phyloP scores from a whole-genome alignment of 2,329 filamentous ascomycete species.

The Arthrinium puccinioides region DNA sequence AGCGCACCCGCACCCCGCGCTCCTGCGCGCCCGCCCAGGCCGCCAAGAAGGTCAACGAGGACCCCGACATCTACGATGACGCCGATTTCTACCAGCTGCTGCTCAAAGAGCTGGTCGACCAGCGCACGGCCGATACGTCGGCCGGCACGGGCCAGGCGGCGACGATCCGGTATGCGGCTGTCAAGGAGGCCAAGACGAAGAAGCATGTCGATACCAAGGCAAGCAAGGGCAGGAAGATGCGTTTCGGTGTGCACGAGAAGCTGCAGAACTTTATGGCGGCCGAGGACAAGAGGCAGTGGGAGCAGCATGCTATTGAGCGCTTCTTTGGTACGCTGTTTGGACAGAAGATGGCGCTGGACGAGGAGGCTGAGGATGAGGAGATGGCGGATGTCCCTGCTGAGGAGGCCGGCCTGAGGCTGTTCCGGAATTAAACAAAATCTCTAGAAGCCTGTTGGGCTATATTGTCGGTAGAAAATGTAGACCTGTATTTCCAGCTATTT shows the following conservation, averaged over 20 bases:
- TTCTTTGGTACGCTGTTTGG: slow-evolving; percentile 73
- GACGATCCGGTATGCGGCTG: slow-evolving; percentile 57
- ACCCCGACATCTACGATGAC: slow-evolving; percentile 75
- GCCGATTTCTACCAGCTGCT: slow-evolving; percentile 91
- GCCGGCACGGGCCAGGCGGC: slow-evolving; percentile 37
- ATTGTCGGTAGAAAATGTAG: no score
- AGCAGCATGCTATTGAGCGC: slow-evolving; percentile 67
- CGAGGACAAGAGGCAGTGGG: slow-evolving; percentile 76
- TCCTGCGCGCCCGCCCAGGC: slow-evolving; percentile 70
- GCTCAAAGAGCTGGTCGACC: slow-evolving; percentile 87
- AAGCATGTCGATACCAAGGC: slow-evolving; percentile 87
- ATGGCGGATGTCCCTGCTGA: slow-evolving; percentile 43
- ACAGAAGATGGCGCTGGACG: slow-evolving; percentile 57
- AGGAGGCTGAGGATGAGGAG: slow-evolving; percentile 38
- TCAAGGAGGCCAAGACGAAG: slow-evolving; percentile 71
- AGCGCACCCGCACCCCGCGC: slow-evolving; percentile 62
- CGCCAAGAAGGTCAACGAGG: slow-evolving; percentile 47
- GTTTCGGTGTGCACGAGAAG: slow-evolving; percentile 94
- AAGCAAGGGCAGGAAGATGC: slow-evolving; percentile 89
- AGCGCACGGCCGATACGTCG: slow-evolving; percentile 64
- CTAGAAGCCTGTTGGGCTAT: neutral
- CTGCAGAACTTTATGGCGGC: slow-evolving; percentile 97
- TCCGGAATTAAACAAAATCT: slow-evolving; percentile 28
- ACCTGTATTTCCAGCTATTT: no score
- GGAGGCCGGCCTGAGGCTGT: slow-evolving; percentile 46